Evolutionary conservation across 352 stramenopile genomes (phyloP).

Genomic region (Phytophthora ohioensis): DNA sequence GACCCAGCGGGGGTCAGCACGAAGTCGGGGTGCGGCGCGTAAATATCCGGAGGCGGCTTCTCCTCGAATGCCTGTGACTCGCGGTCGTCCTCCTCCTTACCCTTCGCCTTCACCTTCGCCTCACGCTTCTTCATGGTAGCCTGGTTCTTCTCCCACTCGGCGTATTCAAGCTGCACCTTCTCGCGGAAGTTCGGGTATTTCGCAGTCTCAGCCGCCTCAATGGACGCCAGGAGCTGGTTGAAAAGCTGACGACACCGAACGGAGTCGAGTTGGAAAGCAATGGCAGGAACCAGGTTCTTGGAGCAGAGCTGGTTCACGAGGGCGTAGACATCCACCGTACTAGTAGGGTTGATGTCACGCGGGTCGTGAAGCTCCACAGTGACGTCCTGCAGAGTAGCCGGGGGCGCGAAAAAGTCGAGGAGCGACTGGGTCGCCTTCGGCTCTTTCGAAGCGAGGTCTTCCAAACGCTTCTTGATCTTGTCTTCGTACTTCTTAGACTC

Average conservation of each 20-base stretch:
- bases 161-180: constrained; percentile 95
- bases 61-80: constrained; percentile 88
- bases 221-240: constrained; percentile 73
- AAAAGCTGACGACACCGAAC: constrained; percentile 90
- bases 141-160: constrained; percentile 87
- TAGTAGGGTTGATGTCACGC: constrained; percentile 60
- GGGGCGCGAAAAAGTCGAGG: constrained; percentile 83
- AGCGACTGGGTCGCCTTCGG: constrained; percentile 89
- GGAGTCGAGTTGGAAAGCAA: constrained; percentile 90
- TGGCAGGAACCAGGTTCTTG: constrained; percentile 79
- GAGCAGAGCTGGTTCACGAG: constrained; percentile 74
- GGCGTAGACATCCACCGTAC: constrained; percentile 71
- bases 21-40: constrained; percentile 98
- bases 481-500: constrained; percentile 98
- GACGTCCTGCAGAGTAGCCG: constrained; percentile 68
- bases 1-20: constrained; percentile 95
- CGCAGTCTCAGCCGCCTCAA: constrained; percentile 76
- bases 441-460: constrained; percentile 89
- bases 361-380: constrained; percentile 62
- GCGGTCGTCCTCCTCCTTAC: constrained; percentile 88
- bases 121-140: constrained; percentile 94
- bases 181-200: constrained; percentile 91
- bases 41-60: constrained; percentile 92
- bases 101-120: constrained; percentile 94
- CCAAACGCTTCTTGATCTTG: constrained; percentile 94